Conservation (phyloP, 192 early-diverging fungal species). For the Backusella psychrophila region DNA sequence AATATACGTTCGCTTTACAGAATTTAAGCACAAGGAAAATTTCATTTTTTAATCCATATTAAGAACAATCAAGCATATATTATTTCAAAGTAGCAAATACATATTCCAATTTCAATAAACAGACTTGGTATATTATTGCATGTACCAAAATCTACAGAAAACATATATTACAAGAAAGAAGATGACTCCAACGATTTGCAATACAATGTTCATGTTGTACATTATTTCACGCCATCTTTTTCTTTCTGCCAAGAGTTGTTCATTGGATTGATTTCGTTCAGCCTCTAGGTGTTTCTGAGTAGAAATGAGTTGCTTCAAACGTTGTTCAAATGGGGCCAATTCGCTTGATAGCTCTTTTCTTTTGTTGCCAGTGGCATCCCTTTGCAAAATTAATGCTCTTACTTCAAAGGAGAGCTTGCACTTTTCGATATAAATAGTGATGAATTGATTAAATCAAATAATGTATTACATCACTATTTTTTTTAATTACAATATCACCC, state of each 20-base stretch:
- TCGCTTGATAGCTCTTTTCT: not conserved
- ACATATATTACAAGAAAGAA: too few species aligned
- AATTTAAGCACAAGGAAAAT: too few species aligned
- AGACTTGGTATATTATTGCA: too few species aligned
- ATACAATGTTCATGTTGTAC: too few species aligned
- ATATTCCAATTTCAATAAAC: too few species aligned
- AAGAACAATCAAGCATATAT: too few species aligned
- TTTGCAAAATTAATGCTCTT: not conserved
- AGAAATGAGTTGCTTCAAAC: not conserved
- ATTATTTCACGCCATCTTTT: not conserved
- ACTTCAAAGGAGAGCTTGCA: not conserved
- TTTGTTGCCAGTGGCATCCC: not conserved
- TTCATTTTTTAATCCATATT: too few species aligned
- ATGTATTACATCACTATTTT: not conserved
- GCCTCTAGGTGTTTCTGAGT: not conserved
- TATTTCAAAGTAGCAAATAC: too few species aligned
- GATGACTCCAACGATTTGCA: too few species aligned
- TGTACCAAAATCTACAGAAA: too few species aligned
- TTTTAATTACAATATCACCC: not conserved
- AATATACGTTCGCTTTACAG: too few species aligned
- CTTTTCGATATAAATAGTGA: not conserved
- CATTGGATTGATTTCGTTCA: not conserved
- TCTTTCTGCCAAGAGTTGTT: not conserved
- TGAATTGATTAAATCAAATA: not conserved
- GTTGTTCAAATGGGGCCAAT: not conserved